Base-by-base conservation (phyloP, 805 yeast genomes). In the Helenozyma rhizophorensis region DNA sequence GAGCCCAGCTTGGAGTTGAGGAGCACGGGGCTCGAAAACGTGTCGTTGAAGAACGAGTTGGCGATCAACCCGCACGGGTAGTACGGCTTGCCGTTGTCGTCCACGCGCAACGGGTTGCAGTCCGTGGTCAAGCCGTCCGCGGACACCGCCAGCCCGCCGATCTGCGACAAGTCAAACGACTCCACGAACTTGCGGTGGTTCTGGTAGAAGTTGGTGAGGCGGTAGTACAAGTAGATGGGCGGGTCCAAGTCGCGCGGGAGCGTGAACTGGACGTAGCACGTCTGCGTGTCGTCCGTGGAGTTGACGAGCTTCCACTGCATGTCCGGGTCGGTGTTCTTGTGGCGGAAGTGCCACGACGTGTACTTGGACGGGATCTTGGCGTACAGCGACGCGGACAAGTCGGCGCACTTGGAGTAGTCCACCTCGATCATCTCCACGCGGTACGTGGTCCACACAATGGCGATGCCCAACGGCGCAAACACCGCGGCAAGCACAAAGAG, bases 1-100 rank as follows among this genome's bases (percentile, higher is more conserved):
- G 61, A 45, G 1, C 79, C 68, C 23, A 54, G 58, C 38, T 62
- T 61, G 9, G 73, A 56, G 39, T 69, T 70, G 17, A 72, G 62
- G 15, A 68, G 62, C 3, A 54, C 53, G 2, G 80, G 82, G 12
- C 68, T 60, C 6, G 74, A 63, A 51, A 85, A 80, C 3, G 96
- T 77, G 53, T 90, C 98, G 58, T 90, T 90, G 70, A 93, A 90
- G 58, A 75, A 60, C 0, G 97, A 86, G 61, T 90, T 90, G 32
- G 97, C 95, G 43, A 90, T 87, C 31, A 90, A 70, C 1, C 98
- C 98, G 64, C 97, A 93, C 12, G 98, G 98, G 56, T 90, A 90
- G 40, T 72, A 53, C 11, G 68, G 52, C 43, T 72, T 75, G 10
- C 64, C 69, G 11, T 54, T 61, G 35, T 73, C 74, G 3, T 39